Conservation (phyloP, 768 basidiomycete genomes). For the Agaricus sinodeliciosus region DNA sequence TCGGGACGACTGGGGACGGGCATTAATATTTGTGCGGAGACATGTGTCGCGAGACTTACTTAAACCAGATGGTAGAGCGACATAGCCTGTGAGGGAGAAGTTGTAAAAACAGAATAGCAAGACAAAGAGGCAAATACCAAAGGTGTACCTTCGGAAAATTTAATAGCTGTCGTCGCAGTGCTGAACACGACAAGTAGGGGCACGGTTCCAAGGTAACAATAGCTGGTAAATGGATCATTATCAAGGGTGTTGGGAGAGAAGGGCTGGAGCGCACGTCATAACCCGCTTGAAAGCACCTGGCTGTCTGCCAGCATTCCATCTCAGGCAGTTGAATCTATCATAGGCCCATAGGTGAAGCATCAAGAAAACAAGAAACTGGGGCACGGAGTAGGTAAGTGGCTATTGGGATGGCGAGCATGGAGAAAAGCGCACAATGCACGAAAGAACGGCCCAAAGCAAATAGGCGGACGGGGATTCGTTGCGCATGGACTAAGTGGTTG, state of each 20-base stretch:
- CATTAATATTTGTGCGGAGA: not conserved
- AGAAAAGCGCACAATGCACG: conserved; percentile 52
- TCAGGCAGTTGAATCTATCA: conserved; percentile 68
- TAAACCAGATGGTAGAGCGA: conserved; percentile 24
- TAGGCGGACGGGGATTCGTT: conserved; percentile 69
- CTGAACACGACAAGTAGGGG: conserved; percentile 61
- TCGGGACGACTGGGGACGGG: conserved; percentile 43
- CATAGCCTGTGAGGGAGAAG: conserved; percentile 27
- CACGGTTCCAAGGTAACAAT: conserved; percentile 72
- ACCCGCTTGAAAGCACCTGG: conserved; percentile 83
- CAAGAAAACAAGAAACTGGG: conserved; percentile 64
- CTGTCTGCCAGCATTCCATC: conserved; percentile 70
- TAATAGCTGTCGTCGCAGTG: conserved; percentile 53
- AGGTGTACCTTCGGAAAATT: conserved; percentile 63
- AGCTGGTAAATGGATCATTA: conserved; percentile 32
- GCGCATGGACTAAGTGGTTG: conserved; percentile 42
- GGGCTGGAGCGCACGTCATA: conserved; percentile 61
- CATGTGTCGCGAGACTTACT: conserved; percentile 19
- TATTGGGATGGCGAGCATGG: conserved; percentile 29
- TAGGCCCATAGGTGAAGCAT: conserved; percentile 76
- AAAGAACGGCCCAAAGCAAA: conserved; percentile 70
- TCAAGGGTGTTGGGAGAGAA: conserved; percentile 11
- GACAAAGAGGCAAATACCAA: not conserved
- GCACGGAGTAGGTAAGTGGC: conserved; percentile 4
- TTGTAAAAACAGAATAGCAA: not conserved